A percentile compares a stretch with the other conserved stretches of the same genome.
phyloP scores from a whole-genome alignment of 2,329 filamentous ascomycete genomes.

The Calonectria crousiana region DNA sequence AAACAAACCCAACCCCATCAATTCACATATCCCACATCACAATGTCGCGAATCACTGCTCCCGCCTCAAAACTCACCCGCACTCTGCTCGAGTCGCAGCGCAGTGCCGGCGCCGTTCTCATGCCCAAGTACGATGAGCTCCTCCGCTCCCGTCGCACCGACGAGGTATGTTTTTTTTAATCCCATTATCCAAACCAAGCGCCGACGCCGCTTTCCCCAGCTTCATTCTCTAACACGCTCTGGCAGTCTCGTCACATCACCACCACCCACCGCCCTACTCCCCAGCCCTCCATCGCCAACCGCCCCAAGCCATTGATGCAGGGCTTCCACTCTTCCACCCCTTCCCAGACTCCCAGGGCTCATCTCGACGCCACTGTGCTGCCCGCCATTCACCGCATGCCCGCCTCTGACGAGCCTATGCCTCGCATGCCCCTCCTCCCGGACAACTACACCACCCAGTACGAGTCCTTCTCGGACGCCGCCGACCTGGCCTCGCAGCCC shows the following conservation, averaged over 20 bases:
- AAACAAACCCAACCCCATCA: neutral
- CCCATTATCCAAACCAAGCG: neutral
- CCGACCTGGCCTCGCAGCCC: conserved; percentile 56
- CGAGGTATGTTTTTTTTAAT: conserved; percentile 30
- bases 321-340: conserved; percentile 67
- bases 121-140: conserved; percentile 63
- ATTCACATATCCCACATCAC: conserved; percentile 16
- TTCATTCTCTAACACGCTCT: conserved; percentile 22
- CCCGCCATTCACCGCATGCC: conserved; percentile 56
- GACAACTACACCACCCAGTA: conserved; percentile 64
- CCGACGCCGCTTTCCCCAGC: neutral
- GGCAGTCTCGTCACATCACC: conserved; percentile 56
- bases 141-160: conserved; percentile 51
- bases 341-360: conserved; percentile 51
- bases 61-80: conserved; percentile 62
- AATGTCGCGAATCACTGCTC: conserved; percentile 65
- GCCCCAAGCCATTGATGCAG: conserved; percentile 71
- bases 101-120: conserved; percentile 54
- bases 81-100: conserved; percentile 58
- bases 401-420: conserved; percentile 50
- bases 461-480: conserved; percentile 56
- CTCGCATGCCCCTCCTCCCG: conserved; percentile 71
- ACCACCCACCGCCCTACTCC: conserved; percentile 63
- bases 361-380: conserved; percentile 67
- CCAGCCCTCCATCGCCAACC: conserved; percentile 57